Evolutionary conservation across 768 basidiomycete genomes (phyloP).

Genomic region (Podaxis pistillaris): DNA sequence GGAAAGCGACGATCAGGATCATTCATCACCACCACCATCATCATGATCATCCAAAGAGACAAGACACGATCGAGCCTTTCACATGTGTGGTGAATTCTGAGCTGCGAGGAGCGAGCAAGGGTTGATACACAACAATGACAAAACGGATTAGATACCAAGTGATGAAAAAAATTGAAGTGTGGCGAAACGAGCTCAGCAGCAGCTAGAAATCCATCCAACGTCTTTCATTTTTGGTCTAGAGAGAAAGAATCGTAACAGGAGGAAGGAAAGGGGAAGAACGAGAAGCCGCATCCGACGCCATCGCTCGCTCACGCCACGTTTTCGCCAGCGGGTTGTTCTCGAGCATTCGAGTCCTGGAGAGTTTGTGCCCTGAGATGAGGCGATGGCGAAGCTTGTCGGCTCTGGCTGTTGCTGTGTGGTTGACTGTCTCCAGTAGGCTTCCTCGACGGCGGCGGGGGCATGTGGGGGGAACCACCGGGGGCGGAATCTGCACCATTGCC

Average conservation of each 20-base stretch:
- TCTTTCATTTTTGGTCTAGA: neutral
- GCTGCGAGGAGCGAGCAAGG: neutral
- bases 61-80: neutral
- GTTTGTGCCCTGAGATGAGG: constrained; percentile 5
- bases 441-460: constrained; percentile 3
- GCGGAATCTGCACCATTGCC: neutral
- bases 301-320: neutral
- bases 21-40: neutral
- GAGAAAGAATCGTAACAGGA: neutral
- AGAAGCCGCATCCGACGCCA: neutral
- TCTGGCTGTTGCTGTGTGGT: constrained; percentile 8
- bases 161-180: neutral
- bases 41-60: neutral
- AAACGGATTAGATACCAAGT: neutral
- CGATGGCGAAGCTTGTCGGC: constrained; percentile 6
- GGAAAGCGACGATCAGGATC: neutral
- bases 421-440: constrained; percentile 5
- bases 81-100: neutral
- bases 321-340: constrained; percentile 1
- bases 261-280: neutral
- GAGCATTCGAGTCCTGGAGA: constrained; percentile 6
- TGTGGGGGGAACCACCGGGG: neutral
- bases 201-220: neutral
- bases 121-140: neutral
- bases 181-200: neutral